phyloP scores from a whole-genome alignment of 306 rosid species.

The Hippophae gyantsensis region DNA sequence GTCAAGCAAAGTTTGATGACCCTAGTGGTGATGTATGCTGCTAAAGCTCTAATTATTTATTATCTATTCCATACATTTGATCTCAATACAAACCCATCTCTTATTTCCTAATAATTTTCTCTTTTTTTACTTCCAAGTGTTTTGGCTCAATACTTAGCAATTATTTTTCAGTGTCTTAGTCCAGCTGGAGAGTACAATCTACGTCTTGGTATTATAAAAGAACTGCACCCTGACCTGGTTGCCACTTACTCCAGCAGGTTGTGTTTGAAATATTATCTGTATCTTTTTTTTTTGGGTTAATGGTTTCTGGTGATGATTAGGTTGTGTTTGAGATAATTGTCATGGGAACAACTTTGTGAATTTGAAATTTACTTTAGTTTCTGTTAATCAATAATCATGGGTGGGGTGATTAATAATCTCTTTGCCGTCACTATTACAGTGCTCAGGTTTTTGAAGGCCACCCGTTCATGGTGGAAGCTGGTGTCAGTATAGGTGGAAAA shows the following conservation, averaged over 20 bases:
- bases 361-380: neutral
- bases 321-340: neutral
- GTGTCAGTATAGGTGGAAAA: slow-evolving; percentile 92
- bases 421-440: slow-evolving; percentile 32
- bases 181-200: slow-evolving; percentile 99
- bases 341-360: neutral
- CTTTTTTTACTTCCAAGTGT: slow-evolving; percentile 9
- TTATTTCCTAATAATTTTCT: slow-evolving; percentile 1
- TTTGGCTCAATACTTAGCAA: slow-evolving; percentile 18
- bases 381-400: slow-evolving; percentile 1
- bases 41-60: neutral
- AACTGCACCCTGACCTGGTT: slow-evolving; percentile 96
- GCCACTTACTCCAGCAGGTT: slow-evolving; percentile 99
- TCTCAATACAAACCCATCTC: neutral
- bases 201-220: slow-evolving; percentile 90
- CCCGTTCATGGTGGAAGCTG: slow-evolving; percentile 96
- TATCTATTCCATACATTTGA: neutral
- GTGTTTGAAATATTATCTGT: slow-evolving; percentile 24
- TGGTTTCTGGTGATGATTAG: slow-evolving; percentile 3
- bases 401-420: slow-evolving; percentile 8
- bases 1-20: slow-evolving; percentile 97
- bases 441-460: slow-evolving; percentile 97
- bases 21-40: slow-evolving; percentile 68
- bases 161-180: slow-evolving; percentile 73
- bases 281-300: slow-evolving; percentile 12